These are phyloP conservation scores for Platismatia glauca DNA, from an alignment of 495 filamentous ascomycete species.

Conservation along the genomic window DNA sequence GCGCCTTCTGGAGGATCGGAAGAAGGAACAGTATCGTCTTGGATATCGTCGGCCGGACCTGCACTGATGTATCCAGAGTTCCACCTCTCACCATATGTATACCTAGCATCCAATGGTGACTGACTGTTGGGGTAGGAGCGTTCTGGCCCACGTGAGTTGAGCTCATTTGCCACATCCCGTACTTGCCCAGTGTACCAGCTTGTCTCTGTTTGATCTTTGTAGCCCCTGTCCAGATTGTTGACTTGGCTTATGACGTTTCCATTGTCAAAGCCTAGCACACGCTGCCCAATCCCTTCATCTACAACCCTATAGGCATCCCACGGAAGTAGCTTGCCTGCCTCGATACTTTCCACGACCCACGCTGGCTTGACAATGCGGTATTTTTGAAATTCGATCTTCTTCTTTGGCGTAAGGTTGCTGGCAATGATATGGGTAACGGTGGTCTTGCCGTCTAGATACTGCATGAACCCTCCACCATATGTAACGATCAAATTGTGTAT, in stretches of 20 bases:
- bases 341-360: constrained; percentile 86
- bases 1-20: neutral
- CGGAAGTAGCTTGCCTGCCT: constrained; percentile 66
- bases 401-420: constrained; percentile 81
- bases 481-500: constrained; percentile 77
- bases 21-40: neutral
- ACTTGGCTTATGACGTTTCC: constrained; percentile 59
- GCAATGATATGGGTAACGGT: constrained; percentile 92
- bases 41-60: neutral
- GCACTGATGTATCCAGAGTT: neutral
- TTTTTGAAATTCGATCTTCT: constrained; percentile 69
- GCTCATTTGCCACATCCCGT: constrained; percentile 29
- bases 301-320: constrained; percentile 78
- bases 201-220: constrained; percentile 63
- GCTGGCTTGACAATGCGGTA: constrained; percentile 95
- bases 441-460: constrained; percentile 92
- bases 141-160: constrained; percentile 8
- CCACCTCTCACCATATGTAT: neutral
- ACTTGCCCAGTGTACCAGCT: constrained; percentile 77
- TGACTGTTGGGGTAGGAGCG: neutral
- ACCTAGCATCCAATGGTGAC: neutral
- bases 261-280: constrained; percentile 65
- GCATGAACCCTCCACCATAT: constrained; percentile 86
- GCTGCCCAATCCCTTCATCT: constrained; percentile 68
- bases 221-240: constrained; percentile 47